phyloP scores from a whole-genome alignment of 2,329 filamentous ascomycete genomes.

The Fusarium agapanthi region DNA sequence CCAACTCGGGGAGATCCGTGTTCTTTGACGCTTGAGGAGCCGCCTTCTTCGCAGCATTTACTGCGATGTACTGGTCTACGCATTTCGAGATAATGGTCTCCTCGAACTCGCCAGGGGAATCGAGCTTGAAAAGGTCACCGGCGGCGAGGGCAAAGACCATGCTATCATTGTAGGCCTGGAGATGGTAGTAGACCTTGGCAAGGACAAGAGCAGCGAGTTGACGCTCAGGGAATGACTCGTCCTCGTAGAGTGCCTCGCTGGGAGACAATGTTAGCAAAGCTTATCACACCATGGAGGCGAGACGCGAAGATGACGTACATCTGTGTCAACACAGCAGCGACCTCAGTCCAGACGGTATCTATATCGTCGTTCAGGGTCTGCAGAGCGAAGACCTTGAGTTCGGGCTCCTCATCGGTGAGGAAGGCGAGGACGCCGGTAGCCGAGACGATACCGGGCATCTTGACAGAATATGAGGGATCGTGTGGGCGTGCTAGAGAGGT shows the following conservation, averaged over 20 bases:
- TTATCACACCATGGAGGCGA: not conserved
- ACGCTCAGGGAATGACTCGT: conserved; percentile 92
- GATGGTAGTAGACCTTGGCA: conserved; percentile 98
- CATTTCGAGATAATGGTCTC: conserved; percentile 99
- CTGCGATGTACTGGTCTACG: conserved; percentile 94
- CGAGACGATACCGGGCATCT: conserved; percentile 92
- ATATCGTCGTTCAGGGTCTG: conserved; percentile 97
- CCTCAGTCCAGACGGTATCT: conserved; percentile 96
- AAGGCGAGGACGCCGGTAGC: conserved; percentile 96
- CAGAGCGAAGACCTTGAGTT: conserved; percentile 93
- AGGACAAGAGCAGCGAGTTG: conserved; percentile 93
- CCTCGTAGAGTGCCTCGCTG: conserved; percentile 97
- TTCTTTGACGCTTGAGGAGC: conserved; percentile 55
- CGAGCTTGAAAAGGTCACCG: conserved; percentile 93
- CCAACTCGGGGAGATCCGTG: conserved; percentile 71
- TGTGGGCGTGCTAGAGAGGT: conserved; percentile 31
- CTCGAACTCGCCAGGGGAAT: conserved; percentile 92
- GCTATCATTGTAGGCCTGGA: conserved; percentile 98
- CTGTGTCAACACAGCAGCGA: conserved; percentile 88
- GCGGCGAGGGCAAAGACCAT: conserved; percentile 98
- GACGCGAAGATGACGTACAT: conserved; percentile 68
- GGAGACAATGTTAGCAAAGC: conserved; percentile 20
- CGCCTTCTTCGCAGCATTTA: conserved; percentile 64
- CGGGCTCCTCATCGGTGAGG: conserved; percentile 90
- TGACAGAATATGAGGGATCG: conserved; percentile 39